Conservation (phyloP, 1,284 basidiomycete genomes). For the Tilletia caries region DNA sequence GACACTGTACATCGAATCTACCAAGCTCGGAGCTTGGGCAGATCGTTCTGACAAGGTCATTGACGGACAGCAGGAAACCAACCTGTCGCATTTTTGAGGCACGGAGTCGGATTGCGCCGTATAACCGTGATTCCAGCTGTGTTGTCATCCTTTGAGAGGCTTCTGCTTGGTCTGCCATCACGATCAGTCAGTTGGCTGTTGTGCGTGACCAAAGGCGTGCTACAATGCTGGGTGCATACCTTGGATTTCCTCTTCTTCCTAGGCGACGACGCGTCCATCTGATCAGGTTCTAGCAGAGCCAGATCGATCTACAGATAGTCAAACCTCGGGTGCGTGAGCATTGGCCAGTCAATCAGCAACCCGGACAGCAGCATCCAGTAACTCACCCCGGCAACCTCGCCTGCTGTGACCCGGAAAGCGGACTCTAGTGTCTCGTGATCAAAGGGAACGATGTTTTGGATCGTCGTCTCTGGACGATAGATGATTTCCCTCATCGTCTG, state of each 20-base stretch:
- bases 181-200: background rate
- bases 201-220: background rate
- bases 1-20: no score
- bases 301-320: conserved; percentile 24
- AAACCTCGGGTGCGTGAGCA: background rate
- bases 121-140: background rate
- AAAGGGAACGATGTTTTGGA: conserved; percentile 28
- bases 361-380: no score
- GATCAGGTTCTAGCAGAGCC: conserved; percentile 29
- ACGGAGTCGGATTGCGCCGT: background rate
- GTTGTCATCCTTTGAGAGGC: background rate
- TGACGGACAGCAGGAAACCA: no score
- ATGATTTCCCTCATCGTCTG: conserved; percentile 21
- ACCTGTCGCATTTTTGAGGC: no score
- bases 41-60: no score
- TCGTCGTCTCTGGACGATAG: conserved; percentile 22
- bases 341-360: no score
- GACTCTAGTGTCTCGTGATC: conserved; percentile 29
- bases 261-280: conserved; percentile 24
- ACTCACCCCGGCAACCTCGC: conserved; percentile 21
- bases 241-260: conserved; percentile 28
- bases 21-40: no score
- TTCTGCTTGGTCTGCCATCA: background rate
- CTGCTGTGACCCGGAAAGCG: conserved; percentile 28
- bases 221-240: conserved; percentile 13